A percentile compares a stretch with the other conserved stretches of the same genome.
phyloP scores from a whole-genome alignment of 331 rosid species.

The Arachis monticola region DNA sequence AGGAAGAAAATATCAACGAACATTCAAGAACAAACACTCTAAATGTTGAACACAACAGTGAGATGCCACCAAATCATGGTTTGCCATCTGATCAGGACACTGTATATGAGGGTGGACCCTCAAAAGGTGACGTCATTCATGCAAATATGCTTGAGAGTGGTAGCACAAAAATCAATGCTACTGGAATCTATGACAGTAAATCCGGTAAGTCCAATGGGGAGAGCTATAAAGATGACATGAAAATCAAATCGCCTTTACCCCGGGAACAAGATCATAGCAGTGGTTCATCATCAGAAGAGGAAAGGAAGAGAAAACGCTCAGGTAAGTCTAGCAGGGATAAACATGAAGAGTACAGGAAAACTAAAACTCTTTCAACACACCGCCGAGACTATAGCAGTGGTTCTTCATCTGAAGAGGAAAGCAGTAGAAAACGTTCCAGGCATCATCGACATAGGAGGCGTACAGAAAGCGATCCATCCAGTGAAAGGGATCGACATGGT shows the following conservation, averaged over 20 bases:
- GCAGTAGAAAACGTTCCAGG: constrained; percentile 64
- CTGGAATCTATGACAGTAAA: constrained; percentile 42
- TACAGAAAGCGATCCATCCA: constrained; percentile 60
- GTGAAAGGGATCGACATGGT: constrained; percentile 47
- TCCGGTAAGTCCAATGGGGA: constrained; percentile 42
- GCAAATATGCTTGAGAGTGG: constrained; percentile 49
- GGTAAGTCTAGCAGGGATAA: constrained; percentile 42
- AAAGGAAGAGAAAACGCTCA: constrained; percentile 62
- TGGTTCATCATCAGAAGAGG: constrained; percentile 66
- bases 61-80: constrained; percentile 37
- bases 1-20: constrained; percentile 49
- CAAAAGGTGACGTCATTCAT: constrained; percentile 40
- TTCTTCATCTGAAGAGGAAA: constrained; percentile 68
- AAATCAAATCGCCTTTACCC: constrained; percentile 44
- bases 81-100: constrained; percentile 38
- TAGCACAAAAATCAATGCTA: constrained; percentile 43
- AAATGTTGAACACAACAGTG: constrained; percentile 38
- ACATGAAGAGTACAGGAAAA: constrained; percentile 48
- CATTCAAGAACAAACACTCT: constrained; percentile 38
- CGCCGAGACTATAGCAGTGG: constrained; percentile 50
- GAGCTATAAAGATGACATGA: constrained; percentile 50
- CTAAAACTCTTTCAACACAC: constrained; percentile 40
- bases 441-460: constrained; percentile 54
- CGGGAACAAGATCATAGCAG: constrained; percentile 42
- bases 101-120: constrained; percentile 42